A percentile compares a stretch with the other conserved stretches of the same genome.
phyloP scores from a whole-genome alignment of 495 filamentous ascomycete genomes.

The Hyaloscypha finlandica region DNA sequence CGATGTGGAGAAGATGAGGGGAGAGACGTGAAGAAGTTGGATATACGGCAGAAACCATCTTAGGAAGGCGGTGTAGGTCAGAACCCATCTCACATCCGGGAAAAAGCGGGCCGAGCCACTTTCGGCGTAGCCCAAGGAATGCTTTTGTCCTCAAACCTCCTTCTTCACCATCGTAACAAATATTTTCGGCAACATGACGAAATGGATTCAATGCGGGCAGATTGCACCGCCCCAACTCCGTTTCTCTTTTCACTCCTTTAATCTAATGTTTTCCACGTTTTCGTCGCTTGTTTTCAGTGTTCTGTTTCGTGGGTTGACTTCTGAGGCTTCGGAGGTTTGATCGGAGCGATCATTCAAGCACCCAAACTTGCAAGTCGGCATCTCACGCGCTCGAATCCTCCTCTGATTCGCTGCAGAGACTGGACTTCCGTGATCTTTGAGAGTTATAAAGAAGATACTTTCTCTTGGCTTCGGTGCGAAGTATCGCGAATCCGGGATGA shows the following conservation, averaged over 20 bases:
- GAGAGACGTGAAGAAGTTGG: too few species aligned
- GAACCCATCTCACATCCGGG: too few species aligned
- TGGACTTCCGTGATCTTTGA: neutral
- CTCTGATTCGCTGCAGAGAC: neutral
- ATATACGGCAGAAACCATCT: too few species aligned
- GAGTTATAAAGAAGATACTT: neutral
- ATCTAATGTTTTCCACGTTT: neutral
- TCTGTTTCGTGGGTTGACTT: neutral
- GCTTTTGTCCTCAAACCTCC: neutral
- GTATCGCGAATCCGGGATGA: neutral
- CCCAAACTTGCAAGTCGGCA: neutral
- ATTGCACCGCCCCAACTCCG: neutral
- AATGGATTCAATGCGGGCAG: neutral
- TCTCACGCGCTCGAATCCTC: neutral
- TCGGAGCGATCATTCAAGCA: constrained; percentile 10
- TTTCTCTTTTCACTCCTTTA: neutral
- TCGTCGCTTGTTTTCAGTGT: neutral
- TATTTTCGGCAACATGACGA: neutral
- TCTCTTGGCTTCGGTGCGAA: neutral
- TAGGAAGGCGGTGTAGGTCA: too few species aligned
- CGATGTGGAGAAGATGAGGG: too few species aligned
- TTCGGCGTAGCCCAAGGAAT: neutral
- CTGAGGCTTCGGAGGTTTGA: neutral
- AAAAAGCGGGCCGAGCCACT: neutral
- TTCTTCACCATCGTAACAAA: neutral